Percentiles rank a stretch among this genome's conserved stretches.
These are phyloP conservation scores for Trichoderma semiorbis DNA, from an alignment of 2,329 filamentous ascomycete genomes.

Conservation along the genomic window DNA sequence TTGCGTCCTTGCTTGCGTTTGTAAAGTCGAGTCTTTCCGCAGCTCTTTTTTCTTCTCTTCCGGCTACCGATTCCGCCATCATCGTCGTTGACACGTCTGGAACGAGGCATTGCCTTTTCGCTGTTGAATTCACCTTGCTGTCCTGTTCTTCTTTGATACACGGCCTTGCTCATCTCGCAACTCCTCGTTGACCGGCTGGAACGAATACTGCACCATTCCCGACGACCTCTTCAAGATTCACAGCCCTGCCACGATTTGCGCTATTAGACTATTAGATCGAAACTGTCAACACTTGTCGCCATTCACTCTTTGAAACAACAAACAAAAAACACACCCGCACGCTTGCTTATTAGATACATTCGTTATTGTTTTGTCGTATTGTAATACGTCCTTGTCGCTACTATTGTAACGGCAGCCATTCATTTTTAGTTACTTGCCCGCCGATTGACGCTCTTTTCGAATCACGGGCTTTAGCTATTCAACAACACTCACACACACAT, in stretches of 20 bases:
- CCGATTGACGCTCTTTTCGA: constrained; percentile 6
- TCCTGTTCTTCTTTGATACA: not conserved
- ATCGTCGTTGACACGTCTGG: constrained; percentile 31
- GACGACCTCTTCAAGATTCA: constrained; percentile 2
- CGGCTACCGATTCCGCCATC: constrained; percentile 28
- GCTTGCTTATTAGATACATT: constrained; percentile 7
- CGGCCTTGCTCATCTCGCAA: not conserved
- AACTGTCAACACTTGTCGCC: not conserved
- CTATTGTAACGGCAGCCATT: constrained; percentile 5
- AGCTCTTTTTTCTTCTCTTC: not conserved
- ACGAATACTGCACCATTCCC: not conserved
- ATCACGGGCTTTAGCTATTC: not conserved
- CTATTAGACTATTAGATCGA: not conserved
- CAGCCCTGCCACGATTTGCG: constrained; percentile 4
- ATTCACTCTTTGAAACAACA: constrained; percentile 10
- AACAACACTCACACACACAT: not conserved
- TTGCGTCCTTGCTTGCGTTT: constrained; percentile 15
- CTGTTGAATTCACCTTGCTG: constrained; percentile 17
- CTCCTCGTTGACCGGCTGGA: constrained; percentile 1
- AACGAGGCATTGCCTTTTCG: constrained; percentile 28
- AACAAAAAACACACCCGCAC: not conserved
- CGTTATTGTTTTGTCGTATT: constrained; percentile 2
- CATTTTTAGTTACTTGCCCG: constrained; percentile 9
- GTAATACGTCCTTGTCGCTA: constrained; percentile 4
- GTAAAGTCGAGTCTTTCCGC: constrained; percentile 10